Evolutionary conservation across 495 filamentous ascomycete genomes (phyloP).

Genomic region (Friedmanniomyces endolithicus): DNA sequence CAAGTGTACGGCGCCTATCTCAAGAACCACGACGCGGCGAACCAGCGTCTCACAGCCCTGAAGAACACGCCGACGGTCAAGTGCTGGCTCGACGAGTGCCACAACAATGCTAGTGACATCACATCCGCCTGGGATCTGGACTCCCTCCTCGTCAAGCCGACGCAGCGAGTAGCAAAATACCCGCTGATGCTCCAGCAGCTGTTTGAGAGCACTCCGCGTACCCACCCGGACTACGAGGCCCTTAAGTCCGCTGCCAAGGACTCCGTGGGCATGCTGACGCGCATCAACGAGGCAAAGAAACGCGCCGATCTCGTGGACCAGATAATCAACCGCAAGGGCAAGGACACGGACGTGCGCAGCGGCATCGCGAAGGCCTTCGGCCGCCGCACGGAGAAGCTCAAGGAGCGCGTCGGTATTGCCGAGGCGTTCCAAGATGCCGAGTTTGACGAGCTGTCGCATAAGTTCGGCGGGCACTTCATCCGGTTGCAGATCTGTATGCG

Average conservation of each 20-base stretch:
- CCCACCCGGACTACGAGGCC: slow-evolving; percentile 67
- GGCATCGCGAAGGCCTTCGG: slow-evolving; percentile 79
- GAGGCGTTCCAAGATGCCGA: slow-evolving; percentile 63
- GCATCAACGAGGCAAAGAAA: slow-evolving; percentile 88
- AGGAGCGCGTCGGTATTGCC: slow-evolving; percentile 53
- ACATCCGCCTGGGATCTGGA: slow-evolving; percentile 89
- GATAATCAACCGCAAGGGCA: slow-evolving; percentile 73
- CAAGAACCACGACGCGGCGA: slow-evolving; percentile 73
- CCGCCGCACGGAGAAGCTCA: slow-evolving; percentile 65
- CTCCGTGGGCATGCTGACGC: slow-evolving; percentile 57
- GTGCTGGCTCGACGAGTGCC: slow-evolving; percentile 87
- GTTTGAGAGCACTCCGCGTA: slow-evolving; percentile 59
- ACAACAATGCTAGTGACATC: slow-evolving; percentile 71
- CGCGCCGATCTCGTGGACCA: slow-evolving; percentile 80
- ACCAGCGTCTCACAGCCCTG: slow-evolving; percentile 60
- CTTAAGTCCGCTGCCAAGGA: slow-evolving; percentile 51
- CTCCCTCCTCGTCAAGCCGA: slow-evolving; percentile 86
- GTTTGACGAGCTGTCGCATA: slow-evolving; percentile 62
- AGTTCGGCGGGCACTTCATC: slow-evolving; percentile 76
- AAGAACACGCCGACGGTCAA: slow-evolving; percentile 62
- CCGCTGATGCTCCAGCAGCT: slow-evolving; percentile 70
- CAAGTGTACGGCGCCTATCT: slow-evolving; percentile 74
- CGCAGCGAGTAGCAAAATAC: slow-evolving; percentile 85
- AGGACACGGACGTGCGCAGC: slow-evolving; percentile 73
- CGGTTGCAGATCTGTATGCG: slow-evolving; percentile 79